phyloP scores from a whole-genome alignment of 345 rosid species.

The Aurinia saxatilis region DNA sequence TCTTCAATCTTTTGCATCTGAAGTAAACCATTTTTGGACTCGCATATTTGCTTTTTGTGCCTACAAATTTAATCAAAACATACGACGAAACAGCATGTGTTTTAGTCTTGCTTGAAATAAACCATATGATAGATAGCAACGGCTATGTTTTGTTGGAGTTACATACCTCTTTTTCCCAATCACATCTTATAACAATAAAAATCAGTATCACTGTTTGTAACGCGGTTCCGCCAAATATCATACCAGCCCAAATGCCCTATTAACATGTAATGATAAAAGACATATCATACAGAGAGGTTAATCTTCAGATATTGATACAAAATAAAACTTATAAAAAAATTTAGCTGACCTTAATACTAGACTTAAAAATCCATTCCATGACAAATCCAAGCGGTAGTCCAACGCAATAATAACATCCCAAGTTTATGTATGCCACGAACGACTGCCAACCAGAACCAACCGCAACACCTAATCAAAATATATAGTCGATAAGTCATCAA shows the following conservation, averaged over 20 bases:
- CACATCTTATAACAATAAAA: background rate
- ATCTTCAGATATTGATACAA: background rate
- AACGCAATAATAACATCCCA: constrained; percentile 50
- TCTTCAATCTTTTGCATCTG: background rate
- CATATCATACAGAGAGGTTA: background rate
- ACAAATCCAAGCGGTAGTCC: constrained; percentile 62
- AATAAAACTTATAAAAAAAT: background rate
- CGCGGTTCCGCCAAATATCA: background rate
- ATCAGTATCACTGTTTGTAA: background rate
- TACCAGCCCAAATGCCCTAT: constrained; percentile 14
- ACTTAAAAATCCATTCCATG: constrained; percentile 44
- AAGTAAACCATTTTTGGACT: background rate
- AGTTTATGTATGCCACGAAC: constrained; percentile 44
- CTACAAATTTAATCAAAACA: background rate
- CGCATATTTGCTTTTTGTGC: background rate
- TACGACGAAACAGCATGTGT: background rate
- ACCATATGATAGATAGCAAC: background rate
- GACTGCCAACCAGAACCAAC: constrained; percentile 72
- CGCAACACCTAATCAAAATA: constrained; percentile 43
- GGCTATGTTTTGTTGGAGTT: no score
- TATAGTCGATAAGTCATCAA: background rate
- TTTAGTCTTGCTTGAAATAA: background rate
- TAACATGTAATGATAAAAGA: background rate
- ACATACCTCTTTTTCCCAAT: constrained; percentile 15
- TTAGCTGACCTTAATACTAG: constrained; percentile 37